These are phyloP conservation scores for Solanum pimpinellifolium DNA, from an alignment of 257 asterid genomes.

Conservation along the genomic window DNA sequence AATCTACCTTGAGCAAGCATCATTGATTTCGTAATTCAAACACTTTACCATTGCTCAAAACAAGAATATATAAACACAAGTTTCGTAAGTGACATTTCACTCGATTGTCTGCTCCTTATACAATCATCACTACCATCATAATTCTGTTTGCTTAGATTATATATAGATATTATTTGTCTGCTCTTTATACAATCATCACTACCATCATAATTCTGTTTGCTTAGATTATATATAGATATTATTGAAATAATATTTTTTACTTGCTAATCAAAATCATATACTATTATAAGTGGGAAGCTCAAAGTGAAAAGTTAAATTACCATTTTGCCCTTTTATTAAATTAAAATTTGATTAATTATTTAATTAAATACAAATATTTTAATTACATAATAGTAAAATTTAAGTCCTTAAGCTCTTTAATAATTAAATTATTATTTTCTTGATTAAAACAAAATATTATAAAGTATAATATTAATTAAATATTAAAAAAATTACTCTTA, in stretches of 20 bases:
- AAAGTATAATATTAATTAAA: too few species aligned
- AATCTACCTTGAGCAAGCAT: neutral
- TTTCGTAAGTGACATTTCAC: neutral
- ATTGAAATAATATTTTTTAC: neutral
- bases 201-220: neutral
- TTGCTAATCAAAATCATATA: neutral
- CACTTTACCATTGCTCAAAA: neutral
- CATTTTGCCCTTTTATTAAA: too few species aligned
- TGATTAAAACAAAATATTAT: too few species aligned
- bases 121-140: neutral
- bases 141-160: neutral
- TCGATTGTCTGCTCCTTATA: neutral
- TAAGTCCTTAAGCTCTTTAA: too few species aligned
- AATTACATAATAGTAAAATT: too few species aligned
- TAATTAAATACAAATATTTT: too few species aligned
- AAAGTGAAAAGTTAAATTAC: too few species aligned
- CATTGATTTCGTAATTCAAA: neutral
- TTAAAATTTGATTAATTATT: too few species aligned
- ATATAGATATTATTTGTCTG: neutral
- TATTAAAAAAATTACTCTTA: too few species aligned
- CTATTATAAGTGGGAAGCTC: too few species aligned
- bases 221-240: neutral
- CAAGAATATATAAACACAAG: neutral
- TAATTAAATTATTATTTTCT: too few species aligned
- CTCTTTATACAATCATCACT: neutral